Evolutionary conservation across 768 basidiomycete species (phyloP).

Genomic region (Suillus lakei): DNA sequence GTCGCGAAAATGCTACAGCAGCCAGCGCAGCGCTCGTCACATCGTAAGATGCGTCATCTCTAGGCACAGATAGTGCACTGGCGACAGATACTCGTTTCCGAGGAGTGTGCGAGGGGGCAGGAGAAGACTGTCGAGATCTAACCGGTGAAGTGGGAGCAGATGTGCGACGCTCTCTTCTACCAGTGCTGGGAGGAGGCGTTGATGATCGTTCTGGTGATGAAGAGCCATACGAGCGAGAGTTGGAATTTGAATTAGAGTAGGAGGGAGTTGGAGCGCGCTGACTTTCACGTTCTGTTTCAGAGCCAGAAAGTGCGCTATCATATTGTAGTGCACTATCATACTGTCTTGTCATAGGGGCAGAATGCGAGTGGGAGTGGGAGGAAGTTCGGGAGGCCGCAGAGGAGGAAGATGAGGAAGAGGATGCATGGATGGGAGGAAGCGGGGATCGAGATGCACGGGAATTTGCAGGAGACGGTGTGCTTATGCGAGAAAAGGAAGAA

Average conservation of each 20-base stretch:
- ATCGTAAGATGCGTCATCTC: conserved; percentile 35
- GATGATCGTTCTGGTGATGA: conserved; percentile 43
- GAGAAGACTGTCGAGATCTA: conserved; percentile 43
- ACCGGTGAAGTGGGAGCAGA: conserved; percentile 54
- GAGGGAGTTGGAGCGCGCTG: conserved; percentile 37
- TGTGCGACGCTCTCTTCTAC: conserved; percentile 45
- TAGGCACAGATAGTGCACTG: conserved; percentile 33
- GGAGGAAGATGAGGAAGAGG: conserved; percentile 41
- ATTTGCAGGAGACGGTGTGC: conserved; percentile 57
- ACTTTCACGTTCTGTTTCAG: conserved; percentile 81
- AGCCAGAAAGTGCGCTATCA: conserved; percentile 63
- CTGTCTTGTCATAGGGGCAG: conserved; percentile 31
- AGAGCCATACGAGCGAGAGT: conserved; percentile 35
- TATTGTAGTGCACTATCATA: conserved; percentile 39
- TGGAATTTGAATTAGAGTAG: conserved; percentile 33
- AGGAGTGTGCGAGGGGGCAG: conserved; percentile 45
- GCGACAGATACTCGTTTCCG: conserved; percentile 48
- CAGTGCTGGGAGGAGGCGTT: conserved; percentile 39
- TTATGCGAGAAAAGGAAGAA: conserved; percentile 57
- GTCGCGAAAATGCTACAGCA: conserved; percentile 60
- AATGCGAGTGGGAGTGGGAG: conserved; percentile 35
- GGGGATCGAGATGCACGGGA: conserved; percentile 44
- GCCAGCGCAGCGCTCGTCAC: conserved; percentile 63
- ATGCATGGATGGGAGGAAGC: conserved; percentile 34
- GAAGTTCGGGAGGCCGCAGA: conserved; percentile 43